Evolutionary conservation across 305 asterid genomes (phyloP).

Genomic region (Fraxinus latifolia): DNA sequence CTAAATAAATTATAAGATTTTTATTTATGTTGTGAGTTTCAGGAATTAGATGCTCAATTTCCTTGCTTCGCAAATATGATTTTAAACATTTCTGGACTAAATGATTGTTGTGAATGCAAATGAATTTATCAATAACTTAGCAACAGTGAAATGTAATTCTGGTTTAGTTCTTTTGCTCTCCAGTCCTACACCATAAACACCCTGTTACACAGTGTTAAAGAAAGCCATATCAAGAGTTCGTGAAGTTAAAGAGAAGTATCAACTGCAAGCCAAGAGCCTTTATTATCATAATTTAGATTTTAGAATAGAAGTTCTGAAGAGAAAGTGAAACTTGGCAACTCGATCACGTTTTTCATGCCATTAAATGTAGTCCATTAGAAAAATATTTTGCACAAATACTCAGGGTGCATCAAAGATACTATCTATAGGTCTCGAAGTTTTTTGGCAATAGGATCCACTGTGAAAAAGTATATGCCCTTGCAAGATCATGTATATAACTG

Average conservation of each 20-base stretch:
- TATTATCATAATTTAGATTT: background rate
- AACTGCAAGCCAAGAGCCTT: background rate
- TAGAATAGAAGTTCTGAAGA: background rate
- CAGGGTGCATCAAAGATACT: background rate
- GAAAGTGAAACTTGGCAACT: background rate
- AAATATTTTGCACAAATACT: background rate
- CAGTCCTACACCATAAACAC: background rate
- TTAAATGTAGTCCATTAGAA: background rate
- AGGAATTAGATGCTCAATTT: background rate
- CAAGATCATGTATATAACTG: slow-evolving; percentile 1
- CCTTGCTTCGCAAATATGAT: background rate
- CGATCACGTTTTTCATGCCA: background rate
- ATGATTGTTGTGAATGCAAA: background rate
- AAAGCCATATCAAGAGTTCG: background rate
- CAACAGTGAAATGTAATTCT: background rate
- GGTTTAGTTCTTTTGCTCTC: background rate
- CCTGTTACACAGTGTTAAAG: background rate
- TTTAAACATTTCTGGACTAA: background rate
- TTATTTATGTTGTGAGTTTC: background rate
- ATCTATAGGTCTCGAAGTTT: background rate
- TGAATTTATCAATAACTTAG: background rate
- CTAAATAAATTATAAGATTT: background rate
- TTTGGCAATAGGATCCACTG: background rate
- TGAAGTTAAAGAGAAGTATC: background rate
- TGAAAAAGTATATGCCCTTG: background rate